Evolutionary conservation across 805 yeast genomes (phyloP), one percentile per base, ranked within the genome.

Genomic region (Scheffersomyces ergatensis): DNA sequence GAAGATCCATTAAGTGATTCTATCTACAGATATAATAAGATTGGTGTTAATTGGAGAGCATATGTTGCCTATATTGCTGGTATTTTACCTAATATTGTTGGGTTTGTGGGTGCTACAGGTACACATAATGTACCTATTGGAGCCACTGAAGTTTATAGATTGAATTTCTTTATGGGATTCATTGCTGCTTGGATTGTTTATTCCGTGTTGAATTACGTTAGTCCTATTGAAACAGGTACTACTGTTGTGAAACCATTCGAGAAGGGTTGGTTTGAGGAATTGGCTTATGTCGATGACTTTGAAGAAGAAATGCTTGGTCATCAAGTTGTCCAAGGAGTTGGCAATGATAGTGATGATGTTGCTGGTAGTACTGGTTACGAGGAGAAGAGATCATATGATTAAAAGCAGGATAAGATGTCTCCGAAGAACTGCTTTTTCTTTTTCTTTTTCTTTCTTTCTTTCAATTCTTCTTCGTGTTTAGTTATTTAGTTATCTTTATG

Each of bases 31-130:
- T 88, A 77, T 64, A 74, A 76, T 53, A 63, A 54, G 23, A 63
- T 68, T 36, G 96, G 96, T 30, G 51, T 78, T 60, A 87, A 88
- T 58, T 86, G 95, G 93, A 74, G 95, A 59, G 96, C 92, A 2
- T 81, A 78, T 49, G 78, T 73, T 24, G 93, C 96, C 1, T 89
- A 89, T 58, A 59, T 89, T 48, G 73, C 82, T 49, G 96, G 96
- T 40, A 82, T 89, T 44, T 67, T 80, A 26, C 93, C 95, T 35
- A 89, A 88, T 54, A 82, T 89, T 55, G 85, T 85, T 16, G 97
- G 97, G 1, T 89, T 89, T 52, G 92, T 83, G 5, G 89, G 95
- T 47, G 89, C 89, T 8, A 80, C 86, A 18, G 86, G 83, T 30
- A 76, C 81, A n/a, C 74, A 70, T 44, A 42, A 36, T 6, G 95